phyloP scores from a whole-genome alignment of 371 early-diverging fungal species.

The Saksenaea vasiformis region DNA sequence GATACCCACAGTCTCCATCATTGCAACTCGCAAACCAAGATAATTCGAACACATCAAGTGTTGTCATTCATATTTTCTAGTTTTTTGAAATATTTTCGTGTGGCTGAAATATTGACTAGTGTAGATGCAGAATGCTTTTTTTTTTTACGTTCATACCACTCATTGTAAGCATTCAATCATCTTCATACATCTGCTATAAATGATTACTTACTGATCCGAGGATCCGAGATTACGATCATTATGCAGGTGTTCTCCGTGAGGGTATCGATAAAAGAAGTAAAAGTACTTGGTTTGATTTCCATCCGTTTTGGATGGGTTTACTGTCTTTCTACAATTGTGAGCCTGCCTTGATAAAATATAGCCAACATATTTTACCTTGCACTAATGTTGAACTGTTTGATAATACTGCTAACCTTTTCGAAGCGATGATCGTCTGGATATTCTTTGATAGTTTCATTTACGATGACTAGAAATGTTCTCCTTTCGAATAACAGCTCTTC shows the following conservation, averaged over 20 bases:
- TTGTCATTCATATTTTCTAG: constrained; percentile 50
- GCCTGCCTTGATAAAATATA: not conserved
- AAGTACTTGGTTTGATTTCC: constrained; percentile 20
- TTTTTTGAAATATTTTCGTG: constrained; percentile 79
- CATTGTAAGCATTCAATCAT: not conserved
- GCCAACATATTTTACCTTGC: constrained; percentile 62
- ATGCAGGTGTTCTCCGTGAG: constrained; percentile 16
- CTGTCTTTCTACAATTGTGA: constrained; percentile 3
- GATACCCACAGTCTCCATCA: not conserved
- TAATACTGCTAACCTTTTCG: constrained; percentile 91
- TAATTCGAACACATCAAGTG: not conserved
- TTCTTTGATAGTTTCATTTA: constrained; percentile 63
- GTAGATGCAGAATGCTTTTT: constrained; percentile 75
- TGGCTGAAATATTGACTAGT: constrained; percentile 77
- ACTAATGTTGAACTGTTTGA: constrained; percentile 90
- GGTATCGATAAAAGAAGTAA: constrained; percentile 21
- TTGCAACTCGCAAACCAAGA: not conserved
- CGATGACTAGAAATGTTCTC: constrained; percentile 93
- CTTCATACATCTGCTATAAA: not conserved
- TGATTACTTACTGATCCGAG: constrained; percentile 18
- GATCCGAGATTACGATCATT: constrained; percentile 18
- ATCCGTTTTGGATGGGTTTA: constrained; percentile 21
- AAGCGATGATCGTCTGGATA: constrained; percentile 80
- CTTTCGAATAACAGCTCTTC: constrained; percentile 95
- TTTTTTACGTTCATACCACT: not conserved